Evolutionary conservation across 345 rosid species (phyloP).

Genomic region (Heritiera fomes): DNA sequence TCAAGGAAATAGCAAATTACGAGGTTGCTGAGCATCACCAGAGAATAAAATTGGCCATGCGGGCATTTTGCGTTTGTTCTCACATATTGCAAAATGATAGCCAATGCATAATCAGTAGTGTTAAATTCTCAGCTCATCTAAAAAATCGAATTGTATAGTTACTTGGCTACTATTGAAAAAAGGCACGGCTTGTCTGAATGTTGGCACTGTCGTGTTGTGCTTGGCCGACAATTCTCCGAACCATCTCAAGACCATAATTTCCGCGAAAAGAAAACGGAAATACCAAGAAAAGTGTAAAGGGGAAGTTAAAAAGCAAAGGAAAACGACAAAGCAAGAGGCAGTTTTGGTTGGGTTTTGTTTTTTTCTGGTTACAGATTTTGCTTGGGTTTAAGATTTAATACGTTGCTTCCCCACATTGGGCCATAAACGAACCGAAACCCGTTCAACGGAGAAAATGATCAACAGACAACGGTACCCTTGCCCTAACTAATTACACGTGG

Average conservation of each 20-base stretch:
- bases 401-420: background rate
- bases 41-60: conserved; percentile 61
- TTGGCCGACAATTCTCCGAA: background rate
- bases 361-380: background rate
- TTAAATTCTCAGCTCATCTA: no score
- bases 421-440: background rate
- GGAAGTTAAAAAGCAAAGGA: background rate
- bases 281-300: background rate
- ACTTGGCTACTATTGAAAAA: background rate
- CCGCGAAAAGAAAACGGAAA: background rate
- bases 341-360: background rate
- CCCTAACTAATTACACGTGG: background rate
- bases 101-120: no score
- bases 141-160: no score
- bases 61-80: background rate
- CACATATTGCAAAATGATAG: background rate
- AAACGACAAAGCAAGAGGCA: background rate
- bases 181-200: background rate
- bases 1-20: conserved; percentile 74
- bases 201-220: background rate
- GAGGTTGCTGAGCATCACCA: conserved; percentile 81
- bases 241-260: background rate
- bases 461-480: background rate
- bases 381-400: background rate
- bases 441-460: background rate